A percentile compares a stretch with the other conserved stretches of the same genome.
phyloP scores from a whole-genome alignment of 768 basidiomycete genomes.

The Rhizopogon roseolus region DNA sequence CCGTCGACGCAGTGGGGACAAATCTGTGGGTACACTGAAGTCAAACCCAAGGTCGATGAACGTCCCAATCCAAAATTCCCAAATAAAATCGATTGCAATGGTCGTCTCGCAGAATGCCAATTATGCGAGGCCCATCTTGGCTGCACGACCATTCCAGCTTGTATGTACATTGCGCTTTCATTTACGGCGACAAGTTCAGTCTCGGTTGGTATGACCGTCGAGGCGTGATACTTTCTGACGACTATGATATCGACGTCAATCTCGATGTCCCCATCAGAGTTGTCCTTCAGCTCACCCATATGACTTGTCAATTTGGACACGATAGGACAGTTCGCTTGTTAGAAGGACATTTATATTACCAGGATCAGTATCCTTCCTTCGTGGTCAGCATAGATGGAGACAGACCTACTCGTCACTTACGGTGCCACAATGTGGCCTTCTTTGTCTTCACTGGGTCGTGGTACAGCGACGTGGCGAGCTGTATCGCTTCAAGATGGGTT shows the following conservation, averaged over 20 bases:
- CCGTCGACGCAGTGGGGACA: neutral
- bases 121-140: slow-evolving; percentile 24
- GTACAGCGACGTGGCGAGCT: neutral
- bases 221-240: slow-evolving; percentile 22
- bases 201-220: slow-evolving; percentile 27
- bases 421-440: neutral
- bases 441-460: neutral
- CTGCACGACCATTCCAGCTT: slow-evolving; percentile 25
- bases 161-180: slow-evolving; percentile 23
- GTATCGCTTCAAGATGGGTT: neutral
- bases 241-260: slow-evolving; percentile 18
- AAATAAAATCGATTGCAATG: neutral
- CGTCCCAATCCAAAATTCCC: neutral
- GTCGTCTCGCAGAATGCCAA: slow-evolving; percentile 19
- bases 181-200: slow-evolving; percentile 24
- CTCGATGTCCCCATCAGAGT: slow-evolving; percentile 19
- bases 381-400: neutral
- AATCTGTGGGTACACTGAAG: neutral
- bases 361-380: neutral
- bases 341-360: neutral
- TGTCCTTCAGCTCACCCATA: slow-evolving; percentile 3
- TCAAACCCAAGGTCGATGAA: neutral
- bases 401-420: no score
- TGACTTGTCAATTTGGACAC: neutral
- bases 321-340: neutral